These are phyloP conservation scores for Solanum gracilifrons DNA, from an alignment of 257 asterid genomes.

Conservation along the genomic window DNA sequence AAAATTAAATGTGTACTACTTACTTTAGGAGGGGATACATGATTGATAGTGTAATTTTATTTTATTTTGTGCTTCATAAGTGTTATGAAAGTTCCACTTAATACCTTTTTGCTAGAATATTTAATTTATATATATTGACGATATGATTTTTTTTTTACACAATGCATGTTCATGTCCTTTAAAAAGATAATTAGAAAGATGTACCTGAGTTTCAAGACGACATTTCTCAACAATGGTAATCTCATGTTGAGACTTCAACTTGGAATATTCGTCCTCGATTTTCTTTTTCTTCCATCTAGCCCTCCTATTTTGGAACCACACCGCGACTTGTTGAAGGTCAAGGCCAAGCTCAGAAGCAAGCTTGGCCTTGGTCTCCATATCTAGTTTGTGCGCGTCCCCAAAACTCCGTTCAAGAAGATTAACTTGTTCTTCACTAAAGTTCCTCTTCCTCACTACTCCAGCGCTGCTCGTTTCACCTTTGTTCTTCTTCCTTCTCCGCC, in stretches of 20 bases:
- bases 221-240: constrained; percentile 41
- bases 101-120: neutral
- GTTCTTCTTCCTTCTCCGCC: constrained; percentile 25
- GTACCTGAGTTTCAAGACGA: constrained; percentile 62
- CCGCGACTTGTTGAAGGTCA: constrained; percentile 10
- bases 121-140: neutral
- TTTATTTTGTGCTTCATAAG: neutral
- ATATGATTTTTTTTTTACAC: neutral
- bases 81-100: neutral
- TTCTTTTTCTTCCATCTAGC: constrained; percentile 13
- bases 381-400: constrained; percentile 28
- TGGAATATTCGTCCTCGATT: constrained; percentile 4
- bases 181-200: neutral
- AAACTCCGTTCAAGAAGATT: constrained; percentile 19
- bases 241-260: constrained; percentile 34
- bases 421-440: constrained; percentile 13
- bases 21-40: neutral
- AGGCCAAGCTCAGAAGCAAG: constrained; percentile 16
- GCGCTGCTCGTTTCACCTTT: constrained; percentile 12
- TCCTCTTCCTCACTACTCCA: constrained; percentile 2
- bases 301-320: constrained; percentile 15
- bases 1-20: neutral
- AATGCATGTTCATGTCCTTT: neutral
- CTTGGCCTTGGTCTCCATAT: constrained; percentile 7
- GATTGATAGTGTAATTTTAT: neutral